A percentile compares a stretch with the other conserved stretches of the same genome.
Evolutionary conservation across 1,139 yeast genomes (phyloP).

Genomic region (Yamadazyma sp.): DNA sequence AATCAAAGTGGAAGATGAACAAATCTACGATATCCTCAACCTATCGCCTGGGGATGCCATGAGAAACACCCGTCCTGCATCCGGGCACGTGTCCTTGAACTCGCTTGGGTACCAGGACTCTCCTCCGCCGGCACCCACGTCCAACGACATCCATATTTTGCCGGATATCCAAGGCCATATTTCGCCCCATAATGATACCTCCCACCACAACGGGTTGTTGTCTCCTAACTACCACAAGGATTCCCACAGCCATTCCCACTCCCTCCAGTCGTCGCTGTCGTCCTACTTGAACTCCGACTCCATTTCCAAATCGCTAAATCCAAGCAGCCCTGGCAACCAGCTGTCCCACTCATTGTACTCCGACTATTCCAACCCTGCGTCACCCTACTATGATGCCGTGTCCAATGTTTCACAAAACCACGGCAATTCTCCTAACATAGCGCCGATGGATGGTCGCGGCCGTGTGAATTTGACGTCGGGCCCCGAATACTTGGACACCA

Average conservation of each 20-base stretch:
- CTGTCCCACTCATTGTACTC: conserved; percentile 66
- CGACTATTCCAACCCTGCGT: conserved; percentile 40
- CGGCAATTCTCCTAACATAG: conserved; percentile 8
- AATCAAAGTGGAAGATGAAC: conserved; percentile 21
- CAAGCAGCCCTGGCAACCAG: conserved; percentile 95
- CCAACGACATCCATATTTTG: conserved; percentile 12
- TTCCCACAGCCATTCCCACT: not conserved
- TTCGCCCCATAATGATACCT: not conserved
- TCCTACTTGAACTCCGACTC: conserved; percentile 6
- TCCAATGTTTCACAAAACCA: conserved; percentile 18
- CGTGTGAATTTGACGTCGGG: conserved; percentile 5
- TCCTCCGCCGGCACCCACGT: conserved; percentile 20
- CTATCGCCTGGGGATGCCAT: conserved; percentile 17
- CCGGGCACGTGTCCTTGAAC: not conserved
- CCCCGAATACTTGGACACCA: conserved; percentile 14
- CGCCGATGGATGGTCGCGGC: conserved; percentile 1
- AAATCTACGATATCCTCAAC: conserved; percentile 25
- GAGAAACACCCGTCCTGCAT: conserved; percentile 1
- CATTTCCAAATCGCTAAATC: conserved; percentile 69
- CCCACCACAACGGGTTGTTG: conserved; percentile 7
- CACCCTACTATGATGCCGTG: conserved; percentile 41
- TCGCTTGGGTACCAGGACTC: conserved; percentile 6
- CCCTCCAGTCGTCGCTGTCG: conserved; percentile 1
- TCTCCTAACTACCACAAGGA: conserved; percentile 11
- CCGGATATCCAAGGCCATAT: conserved; percentile 7